A percentile compares a stretch with the other conserved stretches of the same genome.
These are phyloP conservation scores for Candida tropicalis DNA, from an alignment of 1,139 yeast genomes.

Conservation along the genomic window DNA sequence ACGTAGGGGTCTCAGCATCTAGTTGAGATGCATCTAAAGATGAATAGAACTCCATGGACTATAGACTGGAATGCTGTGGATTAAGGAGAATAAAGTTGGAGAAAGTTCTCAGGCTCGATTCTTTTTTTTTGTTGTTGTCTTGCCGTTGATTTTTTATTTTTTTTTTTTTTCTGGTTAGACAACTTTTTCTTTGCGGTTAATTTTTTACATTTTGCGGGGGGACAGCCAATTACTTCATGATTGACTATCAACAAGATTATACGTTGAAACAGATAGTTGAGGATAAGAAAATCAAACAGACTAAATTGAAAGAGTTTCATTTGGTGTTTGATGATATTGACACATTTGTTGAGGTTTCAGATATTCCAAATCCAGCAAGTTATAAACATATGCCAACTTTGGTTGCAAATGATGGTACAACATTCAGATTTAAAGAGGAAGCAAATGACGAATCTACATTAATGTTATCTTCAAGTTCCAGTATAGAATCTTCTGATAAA, in stretches of 20 bases:
- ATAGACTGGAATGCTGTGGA: too few relatives aligned
- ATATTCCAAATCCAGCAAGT: slow-evolving; percentile 13
- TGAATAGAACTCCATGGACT: slow-evolving; percentile 86
- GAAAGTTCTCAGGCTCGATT: too few relatives aligned
- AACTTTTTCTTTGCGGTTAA: too few relatives aligned
- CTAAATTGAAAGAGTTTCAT: slow-evolving; percentile 23
- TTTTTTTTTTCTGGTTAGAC: slow-evolving; percentile 6
- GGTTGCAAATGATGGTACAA: slow-evolving; percentile 13
- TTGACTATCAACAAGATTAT: slow-evolving; percentile 1
- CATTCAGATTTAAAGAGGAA: slow-evolving; percentile 3
- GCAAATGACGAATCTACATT: background rate
- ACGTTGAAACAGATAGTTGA: slow-evolving; percentile 24
- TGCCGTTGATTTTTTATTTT: background rate
- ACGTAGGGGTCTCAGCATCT: slow-evolving; percentile 76
- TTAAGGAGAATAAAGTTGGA: slow-evolving; percentile 3
- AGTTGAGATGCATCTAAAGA: slow-evolving; percentile 75
- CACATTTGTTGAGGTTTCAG: slow-evolving; percentile 16
- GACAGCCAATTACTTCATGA: background rate
- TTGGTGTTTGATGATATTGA: slow-evolving; percentile 15
- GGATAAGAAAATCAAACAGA: slow-evolving; percentile 21
- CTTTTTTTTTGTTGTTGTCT: slow-evolving; percentile 1
- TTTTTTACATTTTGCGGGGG: slow-evolving; percentile 1
- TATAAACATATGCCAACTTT: slow-evolving; percentile 15
- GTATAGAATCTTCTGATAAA: slow-evolving; percentile 1
- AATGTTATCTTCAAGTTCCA: slow-evolving; percentile 12